Evolutionary conservation across 257 asterid species (phyloP).

Genomic region (Jacaranda copaia): DNA sequence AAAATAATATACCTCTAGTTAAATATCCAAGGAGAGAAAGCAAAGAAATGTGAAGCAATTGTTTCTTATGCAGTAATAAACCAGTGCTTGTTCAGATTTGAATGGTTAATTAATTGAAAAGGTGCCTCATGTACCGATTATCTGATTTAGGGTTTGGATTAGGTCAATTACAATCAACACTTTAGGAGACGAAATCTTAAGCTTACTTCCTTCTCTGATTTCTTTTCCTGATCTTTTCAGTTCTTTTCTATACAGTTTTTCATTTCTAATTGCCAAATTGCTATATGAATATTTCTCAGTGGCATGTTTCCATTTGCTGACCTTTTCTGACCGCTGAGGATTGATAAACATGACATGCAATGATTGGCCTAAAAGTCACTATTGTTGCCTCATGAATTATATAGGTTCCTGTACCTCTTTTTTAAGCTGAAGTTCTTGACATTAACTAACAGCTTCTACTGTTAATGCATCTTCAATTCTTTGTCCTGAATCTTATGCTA

Average conservation of each 20-base stretch:
- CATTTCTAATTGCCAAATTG: background rate
- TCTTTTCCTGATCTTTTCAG: background rate
- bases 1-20: background rate
- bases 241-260: background rate
- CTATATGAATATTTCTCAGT: background rate
- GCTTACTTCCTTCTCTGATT: background rate
- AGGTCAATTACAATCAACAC: background rate
- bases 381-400: background rate
- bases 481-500: background rate
- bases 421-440: background rate
- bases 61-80: background rate
- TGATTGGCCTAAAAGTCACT: background rate
- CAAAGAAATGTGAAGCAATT: background rate
- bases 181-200: background rate
- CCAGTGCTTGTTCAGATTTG: background rate
- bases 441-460: background rate
- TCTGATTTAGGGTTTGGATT: background rate
- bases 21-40: background rate
- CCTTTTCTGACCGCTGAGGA: background rate
- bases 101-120: background rate
- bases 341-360: background rate
- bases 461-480: background rate
- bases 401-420: background rate
- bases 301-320: background rate
- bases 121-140: background rate